Conservation (phyloP, 1,284 basidiomycete species). For the Jaminaea rosea region DNA sequence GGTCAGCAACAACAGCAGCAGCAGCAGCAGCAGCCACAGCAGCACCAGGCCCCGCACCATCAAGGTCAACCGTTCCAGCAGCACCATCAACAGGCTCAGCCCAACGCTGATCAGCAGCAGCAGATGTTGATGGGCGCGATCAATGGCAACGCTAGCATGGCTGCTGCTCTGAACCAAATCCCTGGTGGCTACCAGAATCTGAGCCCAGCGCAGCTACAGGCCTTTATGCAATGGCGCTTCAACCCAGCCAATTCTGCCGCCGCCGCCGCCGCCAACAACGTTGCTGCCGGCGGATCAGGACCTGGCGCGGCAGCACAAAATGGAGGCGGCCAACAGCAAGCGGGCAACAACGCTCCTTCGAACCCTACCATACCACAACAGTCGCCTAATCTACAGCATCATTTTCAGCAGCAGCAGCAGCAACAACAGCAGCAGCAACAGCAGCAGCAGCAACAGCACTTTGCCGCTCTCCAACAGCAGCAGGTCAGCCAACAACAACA, state of each 20-base stretch:
- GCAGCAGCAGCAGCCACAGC: background rate
- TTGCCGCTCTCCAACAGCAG: background rate
- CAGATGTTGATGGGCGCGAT: background rate
- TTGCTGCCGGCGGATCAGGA: too few species aligned
- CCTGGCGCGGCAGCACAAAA: too few species aligned
- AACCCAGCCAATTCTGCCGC: background rate
- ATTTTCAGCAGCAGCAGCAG: background rate
- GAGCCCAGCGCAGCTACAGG: background rate
- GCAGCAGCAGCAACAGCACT: background rate
- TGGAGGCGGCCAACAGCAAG: background rate
- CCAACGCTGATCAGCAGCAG: background rate
- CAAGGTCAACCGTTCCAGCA: too few species aligned
- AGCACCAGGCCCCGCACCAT: background rate
- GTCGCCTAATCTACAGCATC: background rate
- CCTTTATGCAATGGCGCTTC: background rate
- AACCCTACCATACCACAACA: background rate
- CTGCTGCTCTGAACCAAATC: background rate
- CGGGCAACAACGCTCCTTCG: background rate
- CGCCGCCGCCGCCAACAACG: too few species aligned
- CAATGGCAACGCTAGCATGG: background rate
- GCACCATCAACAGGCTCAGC: background rate
- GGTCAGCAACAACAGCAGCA: background rate
- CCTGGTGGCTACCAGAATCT: background rate
- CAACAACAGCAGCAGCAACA: constrained; percentile 1
- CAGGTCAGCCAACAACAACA: background rate